phyloP scores from a whole-genome alignment of 371 early-diverging fungal genomes.

The Circinella umbellata region DNA sequence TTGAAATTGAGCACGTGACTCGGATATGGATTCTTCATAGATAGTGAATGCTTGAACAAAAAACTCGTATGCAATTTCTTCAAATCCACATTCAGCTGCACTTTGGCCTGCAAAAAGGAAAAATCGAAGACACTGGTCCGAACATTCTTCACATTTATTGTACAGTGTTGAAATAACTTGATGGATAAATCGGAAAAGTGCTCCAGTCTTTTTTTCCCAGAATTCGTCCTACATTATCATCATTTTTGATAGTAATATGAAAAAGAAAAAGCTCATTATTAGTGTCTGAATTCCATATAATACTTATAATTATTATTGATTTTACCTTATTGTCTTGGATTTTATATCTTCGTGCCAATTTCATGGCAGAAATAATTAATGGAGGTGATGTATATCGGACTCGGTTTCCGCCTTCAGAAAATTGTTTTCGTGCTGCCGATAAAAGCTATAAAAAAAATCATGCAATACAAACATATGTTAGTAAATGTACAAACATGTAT shows the following conservation, averaged over 20 bases:
- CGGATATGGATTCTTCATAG: conserved; percentile 92
- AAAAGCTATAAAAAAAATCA: conserved; percentile 56
- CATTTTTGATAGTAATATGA: no score
- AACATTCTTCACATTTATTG: conserved; percentile 63
- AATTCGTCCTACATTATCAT: conserved; percentile 50
- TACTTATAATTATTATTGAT: not conserved
- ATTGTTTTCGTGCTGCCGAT: conserved; percentile 78
- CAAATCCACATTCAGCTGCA: conserved; percentile 82
- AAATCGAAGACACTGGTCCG: conserved; percentile 77
- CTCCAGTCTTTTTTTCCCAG: conserved; percentile 67
- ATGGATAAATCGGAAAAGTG: conserved; percentile 78
- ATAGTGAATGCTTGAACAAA: conserved; percentile 92
- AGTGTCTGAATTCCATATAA: not conserved
- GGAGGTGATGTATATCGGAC: conserved; percentile 90
- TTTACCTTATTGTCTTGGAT: conserved; percentile 44
- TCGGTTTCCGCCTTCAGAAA: conserved; percentile 83
- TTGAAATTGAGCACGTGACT: conserved; percentile 85
- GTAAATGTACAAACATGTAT: no score
- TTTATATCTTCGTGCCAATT: conserved; percentile 68
- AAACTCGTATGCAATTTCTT: conserved; percentile 91
- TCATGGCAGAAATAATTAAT: conserved; percentile 73
- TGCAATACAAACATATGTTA: no score
- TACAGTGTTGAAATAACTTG: conserved; percentile 73
- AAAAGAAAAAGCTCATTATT: no score
- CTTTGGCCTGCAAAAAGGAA: conserved; percentile 83